These are phyloP conservation scores for Cercospora berteroae DNA, from an alignment of 2,329 filamentous ascomycete species.

Conservation along the genomic window DNA sequence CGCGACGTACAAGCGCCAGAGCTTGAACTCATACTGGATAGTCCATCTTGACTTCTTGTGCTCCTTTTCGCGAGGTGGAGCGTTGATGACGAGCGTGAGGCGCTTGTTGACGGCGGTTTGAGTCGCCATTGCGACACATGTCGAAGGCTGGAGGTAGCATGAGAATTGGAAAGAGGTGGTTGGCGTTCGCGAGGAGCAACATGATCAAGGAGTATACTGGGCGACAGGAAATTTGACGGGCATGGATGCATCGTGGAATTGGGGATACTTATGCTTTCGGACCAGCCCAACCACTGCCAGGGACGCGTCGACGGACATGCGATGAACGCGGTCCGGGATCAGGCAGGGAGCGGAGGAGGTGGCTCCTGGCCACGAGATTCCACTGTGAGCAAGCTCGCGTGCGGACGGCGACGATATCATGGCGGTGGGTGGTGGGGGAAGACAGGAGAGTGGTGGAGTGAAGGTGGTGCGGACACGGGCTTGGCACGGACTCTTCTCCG, in stretches of 20 bases:
- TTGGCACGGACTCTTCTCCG: not conserved
- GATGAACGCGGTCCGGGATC: not conserved
- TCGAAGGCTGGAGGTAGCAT: not conserved
- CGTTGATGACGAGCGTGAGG: constrained; percentile 9
- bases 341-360: not conserved
- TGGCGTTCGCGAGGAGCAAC: not conserved
- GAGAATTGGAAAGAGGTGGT: not conserved
- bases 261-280: not conserved
- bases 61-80: not conserved
- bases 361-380: not conserved
- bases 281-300: not conserved
- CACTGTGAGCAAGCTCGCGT: not conserved
- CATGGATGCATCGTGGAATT: not conserved
- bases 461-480: not conserved
- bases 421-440: not conserved
- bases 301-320: not conserved
- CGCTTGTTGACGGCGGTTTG: constrained; percentile 11
- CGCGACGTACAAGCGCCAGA: constrained; percentile 6
- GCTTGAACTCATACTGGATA: constrained; percentile 9
- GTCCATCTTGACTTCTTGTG: constrained; percentile 4
- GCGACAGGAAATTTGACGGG: not conserved
- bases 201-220: not conserved
- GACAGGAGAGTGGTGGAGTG: not conserved
- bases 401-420: not conserved
- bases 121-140: not conserved